These are phyloP conservation scores for Limnomonas spitsbergensis DNA, from an alignment of 139 green algal genomes.

Conservation along the genomic window DNA sequence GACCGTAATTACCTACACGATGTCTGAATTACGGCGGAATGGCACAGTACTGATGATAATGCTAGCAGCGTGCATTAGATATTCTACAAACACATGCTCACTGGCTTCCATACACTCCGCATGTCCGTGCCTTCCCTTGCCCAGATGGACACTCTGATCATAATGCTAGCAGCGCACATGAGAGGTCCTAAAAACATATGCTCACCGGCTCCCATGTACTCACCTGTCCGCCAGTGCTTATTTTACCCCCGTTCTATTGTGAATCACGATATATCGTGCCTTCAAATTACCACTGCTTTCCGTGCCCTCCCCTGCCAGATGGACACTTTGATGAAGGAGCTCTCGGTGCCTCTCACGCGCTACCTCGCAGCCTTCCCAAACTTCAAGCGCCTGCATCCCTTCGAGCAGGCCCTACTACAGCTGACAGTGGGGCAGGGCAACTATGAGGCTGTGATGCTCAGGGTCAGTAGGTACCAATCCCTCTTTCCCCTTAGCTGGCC, in stretches of 20 bases:
- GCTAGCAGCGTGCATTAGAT: too few species aligned
- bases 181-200: neutral
- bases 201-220: neutral
- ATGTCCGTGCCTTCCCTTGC: neutral
- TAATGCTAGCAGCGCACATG: neutral
- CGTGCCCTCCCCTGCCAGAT: slow-evolving; percentile 36
- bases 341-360: slow-evolving; percentile 52
- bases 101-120: too few species aligned
- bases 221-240: neutral
- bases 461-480: neutral
- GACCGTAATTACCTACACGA: too few species aligned
- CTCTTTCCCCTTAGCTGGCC: too few species aligned
- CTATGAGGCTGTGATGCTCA: slow-evolving; percentile 16
- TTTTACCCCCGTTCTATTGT: neutral
- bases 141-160: too few species aligned
- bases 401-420: slow-evolving; percentile 86
- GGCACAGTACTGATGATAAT: too few species aligned
- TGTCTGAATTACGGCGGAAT: too few species aligned
- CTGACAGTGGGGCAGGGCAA: slow-evolving; percentile 72
- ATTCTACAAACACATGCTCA: too few species aligned
- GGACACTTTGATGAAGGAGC: slow-evolving; percentile 74
- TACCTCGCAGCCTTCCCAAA: slow-evolving; percentile 75
- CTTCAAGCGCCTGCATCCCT: slow-evolving; percentile 72
- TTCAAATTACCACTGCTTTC: neutral
- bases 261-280: neutral